phyloP scores from a whole-genome alignment of 768 basidiomycete genomes.

The Panaeolus papilionaceus region DNA sequence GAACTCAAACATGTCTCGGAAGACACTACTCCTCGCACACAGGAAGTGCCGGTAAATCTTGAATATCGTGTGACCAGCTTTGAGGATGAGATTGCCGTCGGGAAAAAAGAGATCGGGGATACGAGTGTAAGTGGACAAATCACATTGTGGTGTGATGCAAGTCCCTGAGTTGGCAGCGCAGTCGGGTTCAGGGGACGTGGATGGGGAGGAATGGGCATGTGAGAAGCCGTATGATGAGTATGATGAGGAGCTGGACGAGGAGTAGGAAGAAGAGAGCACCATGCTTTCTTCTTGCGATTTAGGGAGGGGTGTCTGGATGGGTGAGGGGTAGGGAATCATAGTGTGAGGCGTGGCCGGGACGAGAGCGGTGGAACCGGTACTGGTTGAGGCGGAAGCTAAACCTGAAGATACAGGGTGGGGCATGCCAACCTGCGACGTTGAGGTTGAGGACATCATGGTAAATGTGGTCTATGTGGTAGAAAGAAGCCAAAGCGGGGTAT shows the following conservation, averaged over 20 bases:
- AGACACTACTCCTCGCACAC: slow-evolving; percentile 40
- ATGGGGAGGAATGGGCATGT: background rate
- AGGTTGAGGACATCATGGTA: background rate
- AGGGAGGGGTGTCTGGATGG: background rate
- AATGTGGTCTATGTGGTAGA: background rate
- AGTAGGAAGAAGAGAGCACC: background rate
- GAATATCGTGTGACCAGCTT: slow-evolving; percentile 41
- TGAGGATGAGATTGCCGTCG: slow-evolving; percentile 49
- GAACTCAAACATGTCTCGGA: slow-evolving; percentile 45
- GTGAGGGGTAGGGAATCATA: background rate
- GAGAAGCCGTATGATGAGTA: background rate
- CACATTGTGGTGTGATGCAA: background rate
- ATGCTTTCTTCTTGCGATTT: slow-evolving; percentile 8
- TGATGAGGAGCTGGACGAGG: background rate
- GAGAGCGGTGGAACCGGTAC: background rate
- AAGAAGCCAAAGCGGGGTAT: background rate
- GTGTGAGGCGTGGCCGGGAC: background rate
- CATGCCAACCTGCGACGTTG: background rate
- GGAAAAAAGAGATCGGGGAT: slow-evolving; percentile 37
- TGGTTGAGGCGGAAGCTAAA: background rate
- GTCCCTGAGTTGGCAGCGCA: background rate
- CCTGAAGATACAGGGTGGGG: background rate
- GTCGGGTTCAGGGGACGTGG: background rate
- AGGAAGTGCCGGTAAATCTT: slow-evolving; percentile 43
- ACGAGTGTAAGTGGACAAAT: background rate